Base-by-base conservation (phyloP, 352 stramenopile species). In the Elongisporangium undulatum region DNA sequence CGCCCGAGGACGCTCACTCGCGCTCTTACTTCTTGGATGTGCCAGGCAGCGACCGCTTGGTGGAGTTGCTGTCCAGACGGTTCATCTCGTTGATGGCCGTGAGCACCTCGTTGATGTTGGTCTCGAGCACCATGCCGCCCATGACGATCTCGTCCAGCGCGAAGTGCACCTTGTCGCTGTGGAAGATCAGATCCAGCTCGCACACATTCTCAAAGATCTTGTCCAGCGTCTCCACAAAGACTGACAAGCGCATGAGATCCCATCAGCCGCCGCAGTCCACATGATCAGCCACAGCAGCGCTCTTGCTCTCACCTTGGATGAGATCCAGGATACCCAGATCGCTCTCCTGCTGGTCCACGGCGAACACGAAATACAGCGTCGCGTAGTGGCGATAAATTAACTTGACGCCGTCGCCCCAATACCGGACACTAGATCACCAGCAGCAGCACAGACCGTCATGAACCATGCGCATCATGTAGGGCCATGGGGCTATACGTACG, bases 191-290 rank as follows among this genome's bases (percentile, higher is more conserved):
- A 68, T 99, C 97, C 51, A 99, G 82, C 79, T 99, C 97, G 79
- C 97, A 99, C 19, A 99, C 97, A 82, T 99, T 99, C 68, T 99
- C 97, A 74, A 99, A 99, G 71, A 97, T 98, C 77, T 99, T 99
- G 83, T 99, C 93, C 54, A 98, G 79, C 38, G 94, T 97, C 68
- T 98, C 94, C 16, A 98, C 94, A 57, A 98, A 97, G 23, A 97
- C 90, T 96, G 49, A 56, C 22, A 15, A 61, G 4, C 24, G 59
- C 15, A 49, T 15, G 3, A 17, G 24, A 59, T 12, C 22, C 17
- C 22, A n/a, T 55, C 16, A n/a, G n/a, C n/a, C n/a, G n/a, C n/a
- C n/a, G n/a, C n/a, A n/a, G n/a, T n/a, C n/a, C n/a, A n/a, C 24
- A 3, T 34, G 7, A 3, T 34, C 3, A 34, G 24, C 24, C 24